These are phyloP conservation scores for Acanthamoeba divionensis DNA, from an alignment of 208 protist species.

Conservation along the genomic window DNA sequence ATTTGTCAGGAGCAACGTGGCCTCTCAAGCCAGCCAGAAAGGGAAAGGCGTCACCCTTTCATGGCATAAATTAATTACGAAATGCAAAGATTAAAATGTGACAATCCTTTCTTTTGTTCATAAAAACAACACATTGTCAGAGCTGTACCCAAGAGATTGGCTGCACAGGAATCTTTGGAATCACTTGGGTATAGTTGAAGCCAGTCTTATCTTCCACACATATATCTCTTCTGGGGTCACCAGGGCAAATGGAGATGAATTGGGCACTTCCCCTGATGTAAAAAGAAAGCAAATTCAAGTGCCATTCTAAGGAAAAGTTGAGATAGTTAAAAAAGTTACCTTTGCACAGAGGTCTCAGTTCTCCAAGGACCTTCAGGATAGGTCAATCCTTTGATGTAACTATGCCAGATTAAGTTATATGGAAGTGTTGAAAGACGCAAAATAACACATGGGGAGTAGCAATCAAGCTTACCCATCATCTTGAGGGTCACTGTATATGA, in stretches of 20 bases:
- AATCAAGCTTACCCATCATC: slow-evolving; percentile 48
- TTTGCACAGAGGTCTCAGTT: slow-evolving; percentile 14
- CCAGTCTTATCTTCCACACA: not conserved
- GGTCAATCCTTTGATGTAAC: not conserved
- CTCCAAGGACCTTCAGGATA: slow-evolving; percentile 43
- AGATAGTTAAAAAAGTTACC: no score
- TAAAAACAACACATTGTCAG: no score
- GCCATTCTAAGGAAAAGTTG: no score
- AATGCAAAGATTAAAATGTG: not conserved
- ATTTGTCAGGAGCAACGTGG: not conserved
- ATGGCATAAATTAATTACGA: not conserved
- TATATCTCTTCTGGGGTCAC: not conserved
- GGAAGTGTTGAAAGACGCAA: not conserved
- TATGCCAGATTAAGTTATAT: not conserved
- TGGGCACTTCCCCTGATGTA: slow-evolving; percentile 52
- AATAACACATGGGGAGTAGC: no score
- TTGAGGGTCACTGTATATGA: slow-evolving; percentile 39
- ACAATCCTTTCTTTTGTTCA: no score
- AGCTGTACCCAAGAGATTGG: not conserved
- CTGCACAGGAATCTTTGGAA: not conserved
- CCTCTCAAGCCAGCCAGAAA: not conserved
- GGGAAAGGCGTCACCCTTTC: not conserved
- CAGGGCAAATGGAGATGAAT: slow-evolving; percentile 49
- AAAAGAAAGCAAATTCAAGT: no score
- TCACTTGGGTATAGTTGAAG: not conserved